These are phyloP conservation scores for Starmera caribaea DNA, from an alignment of 805 yeast genomes.

Conservation along the genomic window DNA sequence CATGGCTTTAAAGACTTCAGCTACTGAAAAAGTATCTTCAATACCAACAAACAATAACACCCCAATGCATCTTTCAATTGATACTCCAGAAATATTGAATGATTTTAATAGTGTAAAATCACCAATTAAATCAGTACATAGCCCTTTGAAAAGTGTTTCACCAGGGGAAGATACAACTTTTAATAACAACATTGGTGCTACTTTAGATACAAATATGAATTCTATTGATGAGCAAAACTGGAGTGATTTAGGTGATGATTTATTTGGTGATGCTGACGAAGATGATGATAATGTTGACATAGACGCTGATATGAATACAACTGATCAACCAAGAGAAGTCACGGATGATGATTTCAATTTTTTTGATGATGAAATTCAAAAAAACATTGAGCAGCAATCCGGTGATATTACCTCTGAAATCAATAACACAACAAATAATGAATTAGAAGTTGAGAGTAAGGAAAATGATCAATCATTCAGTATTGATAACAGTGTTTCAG, in stretches of 20 bases:
- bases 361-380: conserved; percentile 19
- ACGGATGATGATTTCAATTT: conserved; percentile 19
- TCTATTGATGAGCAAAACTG: conserved; percentile 8
- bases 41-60: conserved; percentile 17
- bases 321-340: conserved; percentile 21
- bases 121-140: too few species aligned
- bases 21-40: conserved; percentile 25
- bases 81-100: not conserved
- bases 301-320: conserved; percentile 22
- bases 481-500: not conserved
- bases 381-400: conserved; percentile 14
- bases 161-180: too few species aligned
- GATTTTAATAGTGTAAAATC: too few species aligned
- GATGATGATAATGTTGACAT: conserved; percentile 14
- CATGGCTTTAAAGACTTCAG: conserved; percentile 27
- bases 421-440: conserved; percentile 4
- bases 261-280: conserved; percentile 22
- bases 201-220: not conserved
- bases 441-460: conserved; percentile 17
- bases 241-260: conserved; percentile 23
- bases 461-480: not conserved
- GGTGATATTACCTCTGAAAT: conserved; percentile 6
- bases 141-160: too few species aligned
- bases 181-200: not conserved
- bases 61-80: conserved; percentile 7